phyloP scores from a whole-genome alignment of 352 stramenopile species.

The Phytopythium oedochilum region DNA sequence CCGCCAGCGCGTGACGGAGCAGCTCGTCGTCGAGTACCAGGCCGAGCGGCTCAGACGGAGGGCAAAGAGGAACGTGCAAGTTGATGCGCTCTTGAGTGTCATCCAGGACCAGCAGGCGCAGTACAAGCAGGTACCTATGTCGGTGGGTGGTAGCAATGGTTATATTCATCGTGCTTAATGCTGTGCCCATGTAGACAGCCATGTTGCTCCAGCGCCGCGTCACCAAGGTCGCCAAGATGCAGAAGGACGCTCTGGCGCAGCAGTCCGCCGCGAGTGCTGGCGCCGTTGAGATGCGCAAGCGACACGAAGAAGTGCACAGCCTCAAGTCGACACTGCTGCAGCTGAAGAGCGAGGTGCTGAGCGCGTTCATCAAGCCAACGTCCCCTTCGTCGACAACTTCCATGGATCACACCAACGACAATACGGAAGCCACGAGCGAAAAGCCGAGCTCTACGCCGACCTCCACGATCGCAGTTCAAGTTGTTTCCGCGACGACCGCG shows the following conservation, averaged over 20 bases:
- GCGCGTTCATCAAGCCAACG: background rate
- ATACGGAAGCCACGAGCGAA: background rate
- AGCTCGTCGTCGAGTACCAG: conserved; percentile 20
- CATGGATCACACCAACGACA: background rate
- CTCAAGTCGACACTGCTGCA: conserved; percentile 31
- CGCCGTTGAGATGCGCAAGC: conserved; percentile 6
- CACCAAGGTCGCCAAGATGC: conserved; percentile 16
- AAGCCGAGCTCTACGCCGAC: background rate
- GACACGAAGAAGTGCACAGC: conserved; percentile 22
- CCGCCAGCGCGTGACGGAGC: conserved; percentile 15
- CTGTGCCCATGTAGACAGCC: conserved; percentile 7
- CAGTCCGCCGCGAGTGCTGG: conserved; percentile 3
- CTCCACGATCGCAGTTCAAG: background rate
- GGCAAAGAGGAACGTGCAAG: conserved; percentile 11
- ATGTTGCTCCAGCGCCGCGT: conserved; percentile 18
- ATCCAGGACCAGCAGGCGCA: conserved; percentile 38
- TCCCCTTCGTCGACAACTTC: background rate
- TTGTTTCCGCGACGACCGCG: no score
- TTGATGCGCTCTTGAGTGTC: conserved; percentile 25
- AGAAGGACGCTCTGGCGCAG: conserved; percentile 9
- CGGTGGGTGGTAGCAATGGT: rapidly evolving
- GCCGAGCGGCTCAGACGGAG: conserved; percentile 14
- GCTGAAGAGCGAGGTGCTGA: conserved; percentile 24
- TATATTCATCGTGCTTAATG: background rate
- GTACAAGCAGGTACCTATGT: conserved; percentile 33